Evolutionary conservation across 305 asterid species (phyloP), one percentile per base, ranked within the genome.

Genomic region (Fraxinus nigra): DNA sequence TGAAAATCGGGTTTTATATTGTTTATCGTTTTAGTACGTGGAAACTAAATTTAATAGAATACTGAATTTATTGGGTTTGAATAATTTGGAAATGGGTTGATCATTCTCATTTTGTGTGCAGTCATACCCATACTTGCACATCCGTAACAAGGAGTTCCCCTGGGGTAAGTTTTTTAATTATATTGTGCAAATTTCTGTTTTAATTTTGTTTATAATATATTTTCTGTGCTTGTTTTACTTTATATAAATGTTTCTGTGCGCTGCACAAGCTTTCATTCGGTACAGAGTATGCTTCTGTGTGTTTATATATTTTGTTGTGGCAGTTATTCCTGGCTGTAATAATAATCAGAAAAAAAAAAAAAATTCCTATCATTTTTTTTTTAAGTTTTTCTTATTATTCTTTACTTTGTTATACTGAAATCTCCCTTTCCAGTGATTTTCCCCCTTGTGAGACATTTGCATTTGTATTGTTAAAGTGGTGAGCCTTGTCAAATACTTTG

Each of bases 71-170:
- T 33, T 3, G 35, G 35, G 35, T 33, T 33, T 33, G 35, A 33
- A 33, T 33, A 33, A 33, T 33, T 33, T 33, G 4, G 35, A 33
- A 33, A 75, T 35, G 35, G 16, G 20, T 85, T 82, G 37, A 87
- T 76, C 34, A 33, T 84, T 20, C 37, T 24, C 4, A 51, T 61
- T 65, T n/a, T 85, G 72, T 7, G 40, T 87, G 88, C 93, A 93
- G 97, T 65, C 94, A 20, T 92, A 91, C 77, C 85, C 93, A 2
- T 92, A 93, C 84, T 79, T 93, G 85, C 97, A 89, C 88, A 90
- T 93, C 86, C 97, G 97, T 76, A 93, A 33, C 85, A 92, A 93
- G 90, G 97, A 93, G 87, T 93, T 93, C 85, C 97, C 97, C 46
- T 93, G 95, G 97, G 97, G 97, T 92, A 86, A 78, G 80, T 82